A percentile compares a stretch with the other conserved stretches of the same genome.
phyloP scores from a whole-genome alignment of 495 filamentous ascomycete species.

The Penicillium diatomitis region DNA sequence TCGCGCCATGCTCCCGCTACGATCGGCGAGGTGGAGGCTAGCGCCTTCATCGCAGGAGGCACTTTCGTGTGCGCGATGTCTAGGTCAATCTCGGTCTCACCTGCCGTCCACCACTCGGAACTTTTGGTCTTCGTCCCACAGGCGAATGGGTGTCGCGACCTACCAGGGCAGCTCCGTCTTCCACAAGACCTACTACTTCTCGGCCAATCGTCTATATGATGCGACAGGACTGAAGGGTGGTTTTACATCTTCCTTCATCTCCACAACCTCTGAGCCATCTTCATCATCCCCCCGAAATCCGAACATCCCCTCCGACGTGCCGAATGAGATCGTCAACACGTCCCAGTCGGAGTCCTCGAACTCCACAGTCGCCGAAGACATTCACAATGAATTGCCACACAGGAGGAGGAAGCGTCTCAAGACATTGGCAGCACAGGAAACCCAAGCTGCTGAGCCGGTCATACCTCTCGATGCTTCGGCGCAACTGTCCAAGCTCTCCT shows the following conservation, averaged over 20 bases:
- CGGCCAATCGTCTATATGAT: slow-evolving; percentile 22
- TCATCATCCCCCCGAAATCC: slow-evolving; percentile 4
- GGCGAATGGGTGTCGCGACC: slow-evolving; percentile 21
- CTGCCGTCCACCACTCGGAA: slow-evolving; percentile 17
- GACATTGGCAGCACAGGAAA: slow-evolving; percentile 20
- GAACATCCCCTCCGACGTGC: slow-evolving; percentile 3
- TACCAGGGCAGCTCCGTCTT: slow-evolving; percentile 19
- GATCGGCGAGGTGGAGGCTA: slow-evolving; percentile 30
- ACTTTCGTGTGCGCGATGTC: slow-evolving; percentile 27
- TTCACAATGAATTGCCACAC: slow-evolving; percentile 35
- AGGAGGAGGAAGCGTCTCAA: slow-evolving; percentile 44
- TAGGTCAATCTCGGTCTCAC: slow-evolving; percentile 10
- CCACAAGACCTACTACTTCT: slow-evolving; percentile 37
- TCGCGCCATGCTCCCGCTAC: slow-evolving; percentile 36
- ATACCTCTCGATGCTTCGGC: slow-evolving; percentile 81
- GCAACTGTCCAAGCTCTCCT: slow-evolving; percentile 62
- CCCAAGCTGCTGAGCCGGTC: slow-evolving; percentile 16
- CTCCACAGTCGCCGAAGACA: slow-evolving; percentile 15
- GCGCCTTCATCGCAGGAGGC: slow-evolving; percentile 21
- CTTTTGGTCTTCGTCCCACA: slow-evolving; percentile 26
- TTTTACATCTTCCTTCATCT: slow-evolving; percentile 22
- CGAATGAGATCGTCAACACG: slow-evolving; percentile 1
- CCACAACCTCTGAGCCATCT: slow-evolving; percentile 9
- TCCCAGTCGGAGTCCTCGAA: slow-evolving; percentile 4
- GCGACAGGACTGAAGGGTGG: slow-evolving; percentile 12